Base-by-base conservation (phyloP, 257 asterid species). In the Rubia yunnanensis region DNA sequence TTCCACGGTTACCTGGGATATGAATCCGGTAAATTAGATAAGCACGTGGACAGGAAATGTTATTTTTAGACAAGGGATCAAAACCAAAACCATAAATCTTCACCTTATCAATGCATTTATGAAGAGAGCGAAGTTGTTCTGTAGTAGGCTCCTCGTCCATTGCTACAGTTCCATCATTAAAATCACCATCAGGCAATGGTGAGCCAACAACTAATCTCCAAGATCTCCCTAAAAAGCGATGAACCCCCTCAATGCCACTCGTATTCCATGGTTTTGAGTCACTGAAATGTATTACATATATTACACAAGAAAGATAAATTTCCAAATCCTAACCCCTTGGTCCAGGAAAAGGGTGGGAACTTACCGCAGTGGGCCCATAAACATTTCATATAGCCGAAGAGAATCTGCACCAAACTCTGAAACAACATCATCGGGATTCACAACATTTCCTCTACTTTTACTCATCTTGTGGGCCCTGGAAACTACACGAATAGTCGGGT, bases 281-380 rank as follows among this genome's bases (percentile, higher is more conserved):
- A 80, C 99, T 92, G 46, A 66, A 75, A 63, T 63, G 66, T 64
- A 77, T 13, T 70, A 10, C 52, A 63, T 44, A 27, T 32, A 68
- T 3, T 57, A 70, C 58, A 58, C n/a, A 39, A 59, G 44, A 52
- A 5, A 54, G 10, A 52, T 10, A 20, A 5, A 54, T 6, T 7
- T 18, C 30, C 9, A 60, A 22, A 1, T 14, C 17, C 13, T 36
- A 50, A 17, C 20, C n/a, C 38, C 31, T 48, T 14, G 30, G 27
- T 17, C 14, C 30, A 34, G 53, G 63, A 17, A 30, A 34, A 70
- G 71, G 61, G 28, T 55, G 72, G 72, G 64, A 55, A 54, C 60
- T 60, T 65, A 92, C 99, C 99, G 83, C 74, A 92, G 83, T 74
- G 99, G 99, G 58, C 99, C 99, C 97, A 92, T 89, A 76, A 92